Conservation (phyloP, 2,329 filamentous ascomycete species). For the Trichoderma sp. region DNA sequence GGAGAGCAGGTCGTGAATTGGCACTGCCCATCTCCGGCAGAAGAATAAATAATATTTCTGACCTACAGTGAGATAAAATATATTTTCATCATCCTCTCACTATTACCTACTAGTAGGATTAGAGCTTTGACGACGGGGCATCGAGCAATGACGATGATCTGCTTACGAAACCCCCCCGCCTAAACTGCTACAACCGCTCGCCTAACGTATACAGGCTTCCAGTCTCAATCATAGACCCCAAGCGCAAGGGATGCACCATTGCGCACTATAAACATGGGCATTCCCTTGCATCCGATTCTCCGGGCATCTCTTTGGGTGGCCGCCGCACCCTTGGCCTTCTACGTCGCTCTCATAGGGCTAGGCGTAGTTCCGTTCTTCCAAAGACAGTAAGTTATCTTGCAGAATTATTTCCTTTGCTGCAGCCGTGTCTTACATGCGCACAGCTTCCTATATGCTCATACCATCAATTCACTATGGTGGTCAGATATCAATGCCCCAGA, state of each 20-base stretch:
- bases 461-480: conserved; percentile 71
- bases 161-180: conserved; percentile 11
- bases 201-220: neutral
- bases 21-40: neutral
- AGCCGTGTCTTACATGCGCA: conserved; percentile 24
- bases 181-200: neutral
- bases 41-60: neutral
- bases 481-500: conserved; percentile 75
- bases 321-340: conserved; percentile 40
- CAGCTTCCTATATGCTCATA: conserved; percentile 83
- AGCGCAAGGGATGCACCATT: conserved; percentile 1
- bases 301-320: conserved; percentile 17
- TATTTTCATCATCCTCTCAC: neutral
- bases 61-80: neutral
- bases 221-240: neutral
- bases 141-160: neutral
- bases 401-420: neutral
- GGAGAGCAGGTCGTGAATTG: neutral
- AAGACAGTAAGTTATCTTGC: conserved; percentile 64
- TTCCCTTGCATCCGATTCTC: conserved; percentile 38
- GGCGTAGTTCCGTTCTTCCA: conserved; percentile 73
- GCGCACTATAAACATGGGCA: conserved; percentile 31
- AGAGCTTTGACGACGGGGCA: neutral
- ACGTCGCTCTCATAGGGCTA: conserved; percentile 65
- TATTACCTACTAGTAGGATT: too few relatives aligned